Conservation (phyloP, 257 asterid genomes). For the Prunella vulgaris region DNA sequence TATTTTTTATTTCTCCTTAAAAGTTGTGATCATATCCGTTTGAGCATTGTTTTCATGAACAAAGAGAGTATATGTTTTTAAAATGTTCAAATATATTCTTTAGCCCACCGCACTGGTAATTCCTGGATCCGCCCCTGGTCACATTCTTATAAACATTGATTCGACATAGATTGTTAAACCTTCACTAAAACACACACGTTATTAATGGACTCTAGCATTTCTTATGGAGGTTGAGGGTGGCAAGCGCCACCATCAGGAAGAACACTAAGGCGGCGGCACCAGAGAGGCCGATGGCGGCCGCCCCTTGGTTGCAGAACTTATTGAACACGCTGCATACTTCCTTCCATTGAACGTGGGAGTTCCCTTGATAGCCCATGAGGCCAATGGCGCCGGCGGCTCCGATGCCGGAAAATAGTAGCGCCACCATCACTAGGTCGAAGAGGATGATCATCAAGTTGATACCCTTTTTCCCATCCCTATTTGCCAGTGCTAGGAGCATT, state of each 20-base stretch:
- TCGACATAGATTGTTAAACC: not conserved
- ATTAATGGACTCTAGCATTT: not conserved
- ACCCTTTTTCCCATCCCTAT: constrained; percentile 25
- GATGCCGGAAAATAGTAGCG: constrained; percentile 50
- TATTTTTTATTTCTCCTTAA: too few species aligned
- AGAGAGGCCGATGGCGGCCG: constrained; percentile 42
- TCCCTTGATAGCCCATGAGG: constrained; percentile 52
- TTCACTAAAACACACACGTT: not conserved
- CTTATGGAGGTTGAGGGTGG: constrained; percentile 13
- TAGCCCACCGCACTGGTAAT: too few species aligned
- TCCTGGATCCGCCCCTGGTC: too few species aligned
- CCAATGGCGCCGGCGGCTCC: constrained; percentile 61
- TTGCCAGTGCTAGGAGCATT: constrained; percentile 33
- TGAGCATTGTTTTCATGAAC: too few species aligned
- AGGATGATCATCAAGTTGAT: constrained; percentile 22
- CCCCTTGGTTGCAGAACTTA: constrained; percentile 45
- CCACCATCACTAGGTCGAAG: constrained; percentile 58
- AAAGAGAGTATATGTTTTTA: too few species aligned
- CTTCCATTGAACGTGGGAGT: constrained; percentile 58
- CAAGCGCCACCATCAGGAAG: constrained; percentile 26
- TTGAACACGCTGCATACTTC: constrained; percentile 48
- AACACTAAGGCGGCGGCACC: constrained; percentile 32
- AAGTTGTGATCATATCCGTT: too few species aligned
- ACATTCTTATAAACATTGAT: too few species aligned
- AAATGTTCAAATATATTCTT: too few species aligned